These are phyloP conservation scores for Borealophlyctis nickersoniae DNA, from an alignment of 192 early-diverging fungal species.

Conservation along the genomic window DNA sequence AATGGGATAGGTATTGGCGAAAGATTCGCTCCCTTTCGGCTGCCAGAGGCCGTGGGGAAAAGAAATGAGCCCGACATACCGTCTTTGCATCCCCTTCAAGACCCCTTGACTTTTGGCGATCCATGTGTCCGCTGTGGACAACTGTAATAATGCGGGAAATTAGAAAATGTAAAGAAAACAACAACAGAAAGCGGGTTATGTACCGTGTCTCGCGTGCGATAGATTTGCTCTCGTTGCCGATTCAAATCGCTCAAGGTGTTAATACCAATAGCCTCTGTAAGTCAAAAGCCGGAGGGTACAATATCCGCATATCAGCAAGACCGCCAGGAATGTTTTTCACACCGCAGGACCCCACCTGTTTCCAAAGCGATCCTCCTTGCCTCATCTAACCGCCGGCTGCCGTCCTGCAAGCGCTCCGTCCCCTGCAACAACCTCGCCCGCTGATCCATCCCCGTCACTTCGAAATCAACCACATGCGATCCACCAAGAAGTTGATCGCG, in stretches of 20 bases:
- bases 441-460: conserved; percentile 68
- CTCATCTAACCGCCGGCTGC: conserved; percentile 76
- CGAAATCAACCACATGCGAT: conserved; percentile 38
- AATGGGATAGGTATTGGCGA: neutral
- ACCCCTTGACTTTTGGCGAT: conserved; percentile 53
- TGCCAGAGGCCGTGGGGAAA: neutral
- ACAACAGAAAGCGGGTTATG: conserved; percentile 19
- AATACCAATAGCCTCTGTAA: conserved; percentile 73
- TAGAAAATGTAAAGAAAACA: neutral
- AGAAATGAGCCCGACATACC: conserved; percentile 58
- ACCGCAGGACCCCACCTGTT: conserved; percentile 50
- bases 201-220: conserved; percentile 79
- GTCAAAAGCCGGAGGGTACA: neutral
- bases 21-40: neutral
- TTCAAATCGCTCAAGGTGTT: conserved; percentile 77
- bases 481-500: conserved; percentile 47
- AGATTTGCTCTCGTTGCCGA: conserved; percentile 87
- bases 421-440: conserved; percentile 72
- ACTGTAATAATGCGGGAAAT: conserved; percentile 12
- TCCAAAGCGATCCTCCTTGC: conserved; percentile 88
- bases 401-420: conserved; percentile 80
- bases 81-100: conserved; percentile 63
- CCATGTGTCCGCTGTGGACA: conserved; percentile 51
- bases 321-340: too few relatives aligned
- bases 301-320: neutral